Base-by-base conservation (phyloP, 164 flowering plant genomes). In the Pachysandra terminalis region DNA sequence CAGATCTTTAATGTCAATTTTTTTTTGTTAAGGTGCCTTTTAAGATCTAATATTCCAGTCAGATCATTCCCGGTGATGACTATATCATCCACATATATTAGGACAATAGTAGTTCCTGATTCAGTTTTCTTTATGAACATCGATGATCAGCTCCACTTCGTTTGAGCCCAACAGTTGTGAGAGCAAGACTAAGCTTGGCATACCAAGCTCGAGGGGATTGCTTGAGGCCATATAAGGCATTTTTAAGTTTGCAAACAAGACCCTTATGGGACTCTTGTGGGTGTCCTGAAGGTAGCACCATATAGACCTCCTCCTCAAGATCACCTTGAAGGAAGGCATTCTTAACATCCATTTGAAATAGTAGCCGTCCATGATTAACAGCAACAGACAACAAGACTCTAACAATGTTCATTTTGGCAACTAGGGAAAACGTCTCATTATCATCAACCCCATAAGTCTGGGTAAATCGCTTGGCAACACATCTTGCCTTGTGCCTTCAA, bases 301-400 rank as follows among this genome's bases (percentile, higher is more conserved):
- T 64, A 51, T 19, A 51, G 13, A 51, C 28, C 13, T n/a, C 17
- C 4, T 45, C 7, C n/a, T n/a, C n/a, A n/a, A n/a, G n/a, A n/a
- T n/a, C n/a, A n/a, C n/a, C n/a, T n/a, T n/a, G n/a, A n/a, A n/a
- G n/a, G n/a, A n/a, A n/a, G n/a, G n/a, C n/a, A n/a, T n/a, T n/a
- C n/a, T n/a, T n/a, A n/a, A n/a, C n/a, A n/a, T n/a, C n/a, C n/a
- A n/a, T n/a, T n/a, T n/a, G n/a, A n/a, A n/a, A n/a, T n/a, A n/a
- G n/a, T 0, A 10, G 12, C 55, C 66, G 48, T 4, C 17, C 26
- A 8, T 3, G 6, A 25, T 55, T 52, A n/a, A 28, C 59, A n/a
- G 65, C 70, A 41, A 68, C 16, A 66, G 69, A 37, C 3, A 59
- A 10, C 45, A 68, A n/a, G n/a, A n/a, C n/a, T n/a, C n/a, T n/a